phyloP scores from a whole-genome alignment of 2,329 filamentous ascomycete species.

The Pyrenochaeta sp. region DNA sequence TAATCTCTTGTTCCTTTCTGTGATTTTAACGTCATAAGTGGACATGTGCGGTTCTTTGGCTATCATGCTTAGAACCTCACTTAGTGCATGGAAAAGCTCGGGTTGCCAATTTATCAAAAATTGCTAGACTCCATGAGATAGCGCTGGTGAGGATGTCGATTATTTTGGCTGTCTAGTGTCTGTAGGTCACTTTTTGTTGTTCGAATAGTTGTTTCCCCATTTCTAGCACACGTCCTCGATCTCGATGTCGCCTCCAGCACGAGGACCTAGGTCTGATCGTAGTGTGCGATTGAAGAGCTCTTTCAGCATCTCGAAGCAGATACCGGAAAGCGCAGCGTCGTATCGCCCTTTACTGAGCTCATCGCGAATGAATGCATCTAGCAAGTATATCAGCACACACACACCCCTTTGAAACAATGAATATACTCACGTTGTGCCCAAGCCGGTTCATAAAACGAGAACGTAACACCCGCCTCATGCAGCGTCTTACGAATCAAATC shows the following conservation, averaged over 20 bases:
- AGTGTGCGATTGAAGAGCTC: slow-evolving; percentile 83
- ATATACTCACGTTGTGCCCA: slow-evolving; percentile 78
- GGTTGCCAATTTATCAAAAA: no score
- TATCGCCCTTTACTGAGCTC: slow-evolving; percentile 94
- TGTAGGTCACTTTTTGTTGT: no score
- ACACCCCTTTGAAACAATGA: slow-evolving; percentile 1
- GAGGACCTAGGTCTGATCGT: slow-evolving; percentile 78
- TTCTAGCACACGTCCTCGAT: slow-evolving; percentile 73
- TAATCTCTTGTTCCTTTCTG: no score
- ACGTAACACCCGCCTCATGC: slow-evolving; percentile 75
- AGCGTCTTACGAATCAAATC: slow-evolving; percentile 85
- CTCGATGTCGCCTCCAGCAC: slow-evolving; percentile 67
- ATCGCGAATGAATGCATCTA: slow-evolving; percentile 89
- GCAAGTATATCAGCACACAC: background rate
- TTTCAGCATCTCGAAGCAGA: slow-evolving; percentile 89
- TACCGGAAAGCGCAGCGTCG: slow-evolving; percentile 83
- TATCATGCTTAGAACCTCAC: no score
- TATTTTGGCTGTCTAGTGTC: no score
- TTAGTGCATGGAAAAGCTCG: no score
- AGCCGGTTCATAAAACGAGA: slow-evolving; percentile 88
- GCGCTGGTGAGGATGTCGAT: no score
- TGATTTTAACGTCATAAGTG: no score
- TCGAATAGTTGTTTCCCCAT: background rate
- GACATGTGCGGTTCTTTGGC: no score
- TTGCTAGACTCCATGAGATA: no score